Evolutionary conservation across 805 yeast genomes (phyloP), one percentile per base, ranked within the genome.

Genomic region (Lipomyces sp.): DNA sequence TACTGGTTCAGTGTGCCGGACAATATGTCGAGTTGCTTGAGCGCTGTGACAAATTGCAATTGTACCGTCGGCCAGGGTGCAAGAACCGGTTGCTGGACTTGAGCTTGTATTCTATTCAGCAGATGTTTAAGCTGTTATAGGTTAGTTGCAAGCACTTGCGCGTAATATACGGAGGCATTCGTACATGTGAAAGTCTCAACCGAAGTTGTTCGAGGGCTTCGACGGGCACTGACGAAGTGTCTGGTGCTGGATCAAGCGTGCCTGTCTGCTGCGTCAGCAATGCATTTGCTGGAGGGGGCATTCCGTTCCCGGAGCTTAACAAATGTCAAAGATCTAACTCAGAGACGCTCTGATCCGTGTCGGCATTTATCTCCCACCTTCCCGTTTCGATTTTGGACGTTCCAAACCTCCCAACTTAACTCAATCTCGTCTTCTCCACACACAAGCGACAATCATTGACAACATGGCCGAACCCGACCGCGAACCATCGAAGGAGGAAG

Each of bases 1-100:
- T 83, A 81, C 47, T 76, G 74, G 36, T 82, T 80, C 22, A 93
- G 64, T 1, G 87, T 82, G 4, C 78, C 68, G 0, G 95, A 80
- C n/a, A 91, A 76, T 2, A 95, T 82, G 38, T 79, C 78, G 39
- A 91, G 70, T 65, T 93, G 98, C 14, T 95, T 85, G 29, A 90
- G 67, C 7, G 88, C 77, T 24, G 90, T 87, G 60, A 82, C 86
- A 61, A 88, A 80, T 67, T 91, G 98, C 54, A 83, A 82, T 62
- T 86, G 96, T 19, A 91, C 70, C 2, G 85, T 81, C 16, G 82
- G 81, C 79, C 80, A 78, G 47, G 76, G 75, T 8, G 79, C 78
- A 23, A 84, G 47, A 4, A 42, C 24, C 21, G 55, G 53, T 22
- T 55, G 61, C 35, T 43, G 56, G 21, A 50, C 51, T n/a, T 33